phyloP scores from a whole-genome alignment of 2,329 filamentous ascomycete genomes.

The Aspergillus awamori region DNA sequence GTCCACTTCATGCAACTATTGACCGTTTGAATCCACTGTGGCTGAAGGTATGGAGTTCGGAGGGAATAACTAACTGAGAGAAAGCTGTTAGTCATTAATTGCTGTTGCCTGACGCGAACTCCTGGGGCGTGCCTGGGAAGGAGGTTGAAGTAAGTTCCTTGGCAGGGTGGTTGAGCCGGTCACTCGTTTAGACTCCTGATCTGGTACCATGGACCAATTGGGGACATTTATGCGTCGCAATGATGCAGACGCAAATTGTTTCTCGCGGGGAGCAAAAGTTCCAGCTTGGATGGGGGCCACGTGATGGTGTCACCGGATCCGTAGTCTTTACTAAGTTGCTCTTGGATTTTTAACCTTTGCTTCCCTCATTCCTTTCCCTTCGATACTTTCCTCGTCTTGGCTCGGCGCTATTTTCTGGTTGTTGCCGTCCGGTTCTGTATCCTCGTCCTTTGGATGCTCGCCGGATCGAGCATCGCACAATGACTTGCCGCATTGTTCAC shows the following conservation, averaged over 20 bases:
- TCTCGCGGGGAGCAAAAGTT: no score
- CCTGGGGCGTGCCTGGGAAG: neutral
- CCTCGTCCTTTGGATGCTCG: neutral
- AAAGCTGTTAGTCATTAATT: neutral
- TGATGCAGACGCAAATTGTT: neutral
- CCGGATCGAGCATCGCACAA: neutral
- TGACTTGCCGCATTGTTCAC: neutral
- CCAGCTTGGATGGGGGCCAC: neutral
- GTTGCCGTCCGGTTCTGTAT: neutral
- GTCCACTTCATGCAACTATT: neutral
- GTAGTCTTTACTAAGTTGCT: neutral
- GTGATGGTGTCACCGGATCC: neutral
- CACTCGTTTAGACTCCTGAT: neutral
- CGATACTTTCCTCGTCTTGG: neutral
- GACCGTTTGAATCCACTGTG: neutral
- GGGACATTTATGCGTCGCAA: neutral
- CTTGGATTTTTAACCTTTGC: neutral
- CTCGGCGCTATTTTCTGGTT: neutral
- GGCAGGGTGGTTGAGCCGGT: neutral
- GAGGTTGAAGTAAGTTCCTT: neutral
- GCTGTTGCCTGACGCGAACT: neutral
- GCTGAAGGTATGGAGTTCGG: neutral
- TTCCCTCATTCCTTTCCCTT: neutral
- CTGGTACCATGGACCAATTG: neutral
- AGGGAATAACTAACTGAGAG: neutral